These are phyloP conservation scores for Boletellus ananas DNA, from an alignment of 768 basidiomycete genomes.

Conservation along the genomic window DNA sequence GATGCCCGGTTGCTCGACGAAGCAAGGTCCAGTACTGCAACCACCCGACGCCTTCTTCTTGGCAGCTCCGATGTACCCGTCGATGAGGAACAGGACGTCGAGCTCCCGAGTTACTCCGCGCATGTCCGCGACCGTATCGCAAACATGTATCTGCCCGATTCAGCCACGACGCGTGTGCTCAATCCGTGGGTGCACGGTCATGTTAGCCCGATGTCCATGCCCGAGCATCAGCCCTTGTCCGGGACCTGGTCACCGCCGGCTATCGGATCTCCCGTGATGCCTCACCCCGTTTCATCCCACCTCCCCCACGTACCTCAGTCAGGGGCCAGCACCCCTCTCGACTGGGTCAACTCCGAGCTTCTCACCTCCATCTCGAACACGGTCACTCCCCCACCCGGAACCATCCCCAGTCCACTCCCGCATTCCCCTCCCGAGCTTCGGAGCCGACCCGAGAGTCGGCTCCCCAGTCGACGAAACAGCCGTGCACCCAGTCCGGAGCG, in stretches of 20 bases:
- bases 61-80: conserved; percentile 35
- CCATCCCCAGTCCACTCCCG: conserved; percentile 11
- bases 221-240: conserved; percentile 15
- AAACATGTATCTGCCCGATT: conserved; percentile 66
- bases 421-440: conserved; percentile 24
- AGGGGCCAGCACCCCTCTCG: conserved; percentile 47
- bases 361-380: conserved; percentile 56
- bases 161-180: conserved; percentile 56
- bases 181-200: conserved; percentile 57
- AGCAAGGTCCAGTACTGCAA: conserved; percentile 65
- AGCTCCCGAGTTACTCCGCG: conserved; percentile 84
- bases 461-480: conserved; percentile 36
- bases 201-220: conserved; percentile 35
- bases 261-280: conserved; percentile 38
- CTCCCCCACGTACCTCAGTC: conserved; percentile 43
- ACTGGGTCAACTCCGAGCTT: conserved; percentile 86
- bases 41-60: conserved; percentile 57
- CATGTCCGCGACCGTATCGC: conserved; percentile 90
- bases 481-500: conserved; percentile 61
- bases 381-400: conserved; percentile 25
- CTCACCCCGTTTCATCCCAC: conserved; percentile 27
- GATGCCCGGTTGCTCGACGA: conserved; percentile 71
- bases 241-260: conserved; percentile 26
- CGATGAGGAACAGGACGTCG: conserved; percentile 57
- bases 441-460: conserved; percentile 26